These are phyloP conservation scores for Flueggea neowawraea DNA, from an alignment of 441 rosid genomes.

Conservation along the genomic window DNA sequence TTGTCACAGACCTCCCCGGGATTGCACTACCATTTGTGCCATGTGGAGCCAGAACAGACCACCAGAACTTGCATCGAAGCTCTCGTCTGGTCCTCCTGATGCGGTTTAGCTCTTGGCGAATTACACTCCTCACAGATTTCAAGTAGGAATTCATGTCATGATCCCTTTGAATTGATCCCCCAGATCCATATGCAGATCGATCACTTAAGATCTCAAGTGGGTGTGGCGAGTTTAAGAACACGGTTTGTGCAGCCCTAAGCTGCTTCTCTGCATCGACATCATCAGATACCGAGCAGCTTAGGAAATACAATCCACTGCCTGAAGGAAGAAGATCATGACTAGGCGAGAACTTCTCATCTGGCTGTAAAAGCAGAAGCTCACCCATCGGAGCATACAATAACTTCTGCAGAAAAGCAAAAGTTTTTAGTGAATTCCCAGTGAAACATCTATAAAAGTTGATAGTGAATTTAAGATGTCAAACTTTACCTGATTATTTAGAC, in stretches of 20 bases:
- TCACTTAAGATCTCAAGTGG: conserved; percentile 93
- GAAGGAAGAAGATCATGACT: conserved; percentile 87
- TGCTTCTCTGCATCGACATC: conserved; percentile 47
- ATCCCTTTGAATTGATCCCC: conserved; percentile 80
- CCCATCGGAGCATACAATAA: conserved; percentile 90
- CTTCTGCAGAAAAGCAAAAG: conserved; percentile 43
- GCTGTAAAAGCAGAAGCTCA: conserved; percentile 86
- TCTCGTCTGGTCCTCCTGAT: conserved; percentile 61
- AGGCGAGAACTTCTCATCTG: conserved; percentile 87
- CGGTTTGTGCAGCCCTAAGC: conserved; percentile 54
- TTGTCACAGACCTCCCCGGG: conserved; percentile 26
- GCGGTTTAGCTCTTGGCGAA: conserved; percentile 66
- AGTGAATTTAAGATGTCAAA: no score
- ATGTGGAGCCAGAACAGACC: conserved; percentile 49
- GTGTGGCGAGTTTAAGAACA: conserved; percentile 87
- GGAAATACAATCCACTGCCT: conserved; percentile 73
- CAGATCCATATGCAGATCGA: conserved; percentile 78
- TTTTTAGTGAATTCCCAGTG: no score
- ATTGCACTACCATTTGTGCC: conserved; percentile 21
- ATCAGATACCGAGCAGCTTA: conserved; percentile 39
- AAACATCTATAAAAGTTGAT: no score
- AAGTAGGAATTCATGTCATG: conserved; percentile 88
- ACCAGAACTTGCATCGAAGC: conserved; percentile 63
- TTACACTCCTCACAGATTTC: conserved; percentile 55
- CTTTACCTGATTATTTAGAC: conserved; percentile 79